Base-by-base conservation (phyloP, 495 filamentous ascomycete species). In the Tuber borchii region DNA sequence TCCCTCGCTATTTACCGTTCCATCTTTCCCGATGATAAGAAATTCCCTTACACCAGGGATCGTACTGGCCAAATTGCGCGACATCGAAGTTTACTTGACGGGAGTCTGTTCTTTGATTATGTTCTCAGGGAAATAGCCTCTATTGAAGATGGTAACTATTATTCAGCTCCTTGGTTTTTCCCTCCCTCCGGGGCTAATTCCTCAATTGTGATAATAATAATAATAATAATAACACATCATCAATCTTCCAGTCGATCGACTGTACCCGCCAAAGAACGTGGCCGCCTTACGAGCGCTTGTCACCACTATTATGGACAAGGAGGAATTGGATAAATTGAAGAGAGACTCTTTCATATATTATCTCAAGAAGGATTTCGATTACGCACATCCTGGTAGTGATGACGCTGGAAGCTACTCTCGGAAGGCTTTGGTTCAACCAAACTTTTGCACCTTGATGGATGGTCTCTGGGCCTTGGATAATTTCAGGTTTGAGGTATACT, bases 301-400 rank as follows among this genome's bases (percentile, higher is more conserved):
- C 70, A 71, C 72, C 14, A 70, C 61, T 10, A 83, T 83, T 12
- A 69, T 73, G 37, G 75, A 76, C 48, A 79, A 72, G 14, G 74
- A 75, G 22, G 75, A 75, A n/a, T 73, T 83, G 10, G 81, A 83
- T 73, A 71, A 79, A 31, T 71, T 83, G 3, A 83, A 83, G 73
- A 80, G 81, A 43, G 72, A 80, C 22, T 76, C 78, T 7, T 77
- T 83, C 65, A 42, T 81, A 2, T 83, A 83, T 70, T 83, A 83
- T 56, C 71, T 83, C 20, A 65, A 83, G 34, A 81, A 78, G 8
- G 81, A 83, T 72, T 82, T 73, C 34, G 79, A 81, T n/a, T 37
- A 43, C 22, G 73, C 40, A 69, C 8, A 72, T 48, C 77, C 73
- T 0, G 71, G 73, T 22, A 71, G 40, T 16, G 73, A 73, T 34